These are phyloP conservation scores for Beverwykella pulmonaria DNA, from an alignment of 495 filamentous ascomycete genomes.

Conservation along the genomic window DNA sequence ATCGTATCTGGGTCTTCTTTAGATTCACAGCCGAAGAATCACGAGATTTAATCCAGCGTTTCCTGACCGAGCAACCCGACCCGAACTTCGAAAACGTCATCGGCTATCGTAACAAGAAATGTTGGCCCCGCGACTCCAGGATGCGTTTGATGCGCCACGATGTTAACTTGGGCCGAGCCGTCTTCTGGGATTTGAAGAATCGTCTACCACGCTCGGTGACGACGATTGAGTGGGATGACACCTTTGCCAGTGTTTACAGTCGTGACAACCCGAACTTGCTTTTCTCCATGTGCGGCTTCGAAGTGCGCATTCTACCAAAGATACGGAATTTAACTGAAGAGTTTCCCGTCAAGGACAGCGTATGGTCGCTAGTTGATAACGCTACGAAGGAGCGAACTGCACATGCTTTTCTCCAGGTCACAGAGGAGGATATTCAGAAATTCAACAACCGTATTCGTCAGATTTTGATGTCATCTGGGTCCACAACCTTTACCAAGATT, in stretches of 20 bases:
- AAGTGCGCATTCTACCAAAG: conserved; percentile 97
- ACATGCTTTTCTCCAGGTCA: conserved; percentile 97
- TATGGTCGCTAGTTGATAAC: conserved; percentile 97
- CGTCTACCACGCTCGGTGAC: conserved; percentile 90
- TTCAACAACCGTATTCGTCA: conserved; percentile 99
- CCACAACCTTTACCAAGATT: conserved; percentile 99
- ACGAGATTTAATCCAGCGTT: conserved; percentile 93
- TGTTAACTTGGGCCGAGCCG: conserved; percentile 95
- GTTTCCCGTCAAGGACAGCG: conserved; percentile 95
- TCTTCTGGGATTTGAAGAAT: conserved; percentile 99
- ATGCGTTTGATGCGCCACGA: conserved; percentile 99
- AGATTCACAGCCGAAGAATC: conserved; percentile 93
- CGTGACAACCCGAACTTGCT: conserved; percentile 96
- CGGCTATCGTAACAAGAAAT: conserved; percentile 98
- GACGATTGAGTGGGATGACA: conserved; percentile 99
- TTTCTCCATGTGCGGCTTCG: conserved; percentile 98
- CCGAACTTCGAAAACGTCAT: conserved; percentile 99
- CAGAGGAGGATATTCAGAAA: conserved; percentile 97
- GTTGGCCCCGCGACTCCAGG: conserved; percentile 95
- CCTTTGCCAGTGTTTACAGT: conserved; percentile 98
- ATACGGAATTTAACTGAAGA: conserved; percentile 92
- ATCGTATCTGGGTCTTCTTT: conserved; percentile 98
- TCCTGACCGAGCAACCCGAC: conserved; percentile 97
- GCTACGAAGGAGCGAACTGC: conserved; percentile 95
- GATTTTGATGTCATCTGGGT: conserved; percentile 98